Conservation (phyloP, 2,329 filamentous ascomycete species). For the Ceratocystis papillata region DNA sequence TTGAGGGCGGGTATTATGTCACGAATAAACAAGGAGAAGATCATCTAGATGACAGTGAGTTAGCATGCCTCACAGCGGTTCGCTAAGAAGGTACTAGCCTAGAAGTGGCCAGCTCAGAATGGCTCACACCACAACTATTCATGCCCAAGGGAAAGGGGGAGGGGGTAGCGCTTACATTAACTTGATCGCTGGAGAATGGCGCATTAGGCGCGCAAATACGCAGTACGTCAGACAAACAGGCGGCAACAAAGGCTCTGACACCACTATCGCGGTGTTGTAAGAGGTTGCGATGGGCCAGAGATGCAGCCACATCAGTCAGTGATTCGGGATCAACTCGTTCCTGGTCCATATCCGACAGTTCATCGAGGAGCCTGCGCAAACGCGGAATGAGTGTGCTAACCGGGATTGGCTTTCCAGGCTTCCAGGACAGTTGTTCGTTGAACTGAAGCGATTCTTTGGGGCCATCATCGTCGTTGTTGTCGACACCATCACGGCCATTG, state of each 20-base stretch:
- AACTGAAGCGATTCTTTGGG: constrained; percentile 50
- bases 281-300: constrained; percentile 71
- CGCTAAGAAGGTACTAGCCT: no score
- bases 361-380: constrained; percentile 67
- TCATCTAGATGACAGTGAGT: constrained; percentile 51
- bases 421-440: constrained; percentile 80
- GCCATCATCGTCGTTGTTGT: constrained; percentile 28
- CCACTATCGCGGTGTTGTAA: constrained; percentile 87
- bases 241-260: constrained; percentile 77
- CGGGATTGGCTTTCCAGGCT: constrained; percentile 77
- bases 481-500: constrained; percentile 17
- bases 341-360: constrained; percentile 78
- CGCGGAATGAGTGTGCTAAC: constrained; percentile 72
- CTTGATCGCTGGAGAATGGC: constrained; percentile 77
- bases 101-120: neutral
- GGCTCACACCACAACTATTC: neutral
- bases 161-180: constrained; percentile 54
- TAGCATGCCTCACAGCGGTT: constrained; percentile 24
- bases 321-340: constrained; percentile 74
- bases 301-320: constrained; percentile 71
- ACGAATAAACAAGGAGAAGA: constrained; percentile 80
- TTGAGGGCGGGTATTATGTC: constrained; percentile 75
- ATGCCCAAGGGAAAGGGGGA: no score
- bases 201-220: constrained; percentile 88
- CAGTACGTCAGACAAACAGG: constrained; percentile 86